These are phyloP conservation scores for Daldinia sp. DNA, from an alignment of 2,329 filamentous ascomycete genomes.

Conservation along the genomic window DNA sequence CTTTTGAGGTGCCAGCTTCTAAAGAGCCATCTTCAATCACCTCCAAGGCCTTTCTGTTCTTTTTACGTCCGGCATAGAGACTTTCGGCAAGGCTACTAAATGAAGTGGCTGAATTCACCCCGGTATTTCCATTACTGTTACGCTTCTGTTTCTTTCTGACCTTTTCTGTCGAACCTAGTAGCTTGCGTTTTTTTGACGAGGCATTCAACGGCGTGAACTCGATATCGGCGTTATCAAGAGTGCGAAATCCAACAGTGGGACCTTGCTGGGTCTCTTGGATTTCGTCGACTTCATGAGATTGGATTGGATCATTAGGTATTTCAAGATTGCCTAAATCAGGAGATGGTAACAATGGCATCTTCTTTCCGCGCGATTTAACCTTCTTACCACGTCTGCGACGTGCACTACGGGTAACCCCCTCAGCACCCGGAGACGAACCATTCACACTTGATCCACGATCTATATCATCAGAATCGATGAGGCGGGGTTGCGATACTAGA, in stretches of 20 bases:
- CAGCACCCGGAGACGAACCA: neutral
- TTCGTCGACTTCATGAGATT: neutral
- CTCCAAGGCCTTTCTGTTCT: neutral
- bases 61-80: constrained; percentile 38
- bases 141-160: constrained; percentile 34
- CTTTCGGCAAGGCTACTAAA: constrained; percentile 41
- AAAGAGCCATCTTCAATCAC: constrained; percentile 1
- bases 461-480: neutral
- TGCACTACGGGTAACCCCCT: neutral
- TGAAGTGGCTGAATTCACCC: constrained; percentile 5
- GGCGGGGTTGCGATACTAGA: constrained; percentile 1
- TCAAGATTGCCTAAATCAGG: constrained; percentile 21
- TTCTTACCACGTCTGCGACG: constrained; percentile 22
- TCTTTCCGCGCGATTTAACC: constrained; percentile 27
- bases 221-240: neutral
- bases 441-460: neutral
- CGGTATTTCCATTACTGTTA: neutral
- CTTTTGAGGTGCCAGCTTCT: constrained; percentile 1
- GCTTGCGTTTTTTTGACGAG: constrained; percentile 34
- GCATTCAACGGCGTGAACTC: constrained; percentile 2
- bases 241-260: neutral
- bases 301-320: neutral
- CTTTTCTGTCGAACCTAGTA: constrained; percentile 6
- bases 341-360: constrained; percentile 22
- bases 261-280: constrained; percentile 1